A percentile compares a stretch with the other conserved stretches of the same genome.
Evolutionary conservation across 2,329 filamentous ascomycete species (phyloP).

Genomic region (Fusarium odoratissimum): DNA sequence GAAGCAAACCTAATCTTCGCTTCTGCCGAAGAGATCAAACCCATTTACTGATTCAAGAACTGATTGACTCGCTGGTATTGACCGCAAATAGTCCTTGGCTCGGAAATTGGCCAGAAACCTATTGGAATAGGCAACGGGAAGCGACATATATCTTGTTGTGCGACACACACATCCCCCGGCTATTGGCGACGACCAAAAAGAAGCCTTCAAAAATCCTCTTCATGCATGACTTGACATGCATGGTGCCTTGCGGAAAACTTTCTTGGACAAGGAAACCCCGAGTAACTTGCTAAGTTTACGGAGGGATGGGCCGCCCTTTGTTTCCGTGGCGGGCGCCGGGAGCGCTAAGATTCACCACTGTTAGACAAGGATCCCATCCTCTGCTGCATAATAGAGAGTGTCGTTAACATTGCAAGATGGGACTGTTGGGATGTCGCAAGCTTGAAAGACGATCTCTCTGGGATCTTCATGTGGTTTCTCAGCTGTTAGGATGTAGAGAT

Average conservation of each 20-base stretch:
- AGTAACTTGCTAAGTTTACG: constrained; percentile 20
- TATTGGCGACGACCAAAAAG: constrained; percentile 14
- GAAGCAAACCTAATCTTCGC: constrained; percentile 25
- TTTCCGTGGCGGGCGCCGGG: constrained; percentile 28
- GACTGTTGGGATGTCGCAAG: neutral
- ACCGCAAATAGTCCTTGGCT: constrained; percentile 26
- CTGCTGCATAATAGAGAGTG: constrained; percentile 20
- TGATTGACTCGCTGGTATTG: constrained; percentile 5
- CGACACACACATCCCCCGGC: constrained; percentile 30
- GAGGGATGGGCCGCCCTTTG: constrained; percentile 30
- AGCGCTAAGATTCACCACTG: constrained; percentile 35
- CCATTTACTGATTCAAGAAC: constrained; percentile 4
- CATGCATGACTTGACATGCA: constrained; percentile 43
- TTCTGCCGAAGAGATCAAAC: neutral
- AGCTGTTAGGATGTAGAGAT: constrained; percentile 10
- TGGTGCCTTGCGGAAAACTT: constrained; percentile 25
- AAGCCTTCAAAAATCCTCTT: constrained; percentile 16
- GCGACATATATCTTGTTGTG: constrained; percentile 28
- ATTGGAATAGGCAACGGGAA: constrained; percentile 33
- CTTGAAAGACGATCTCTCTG: neutral
- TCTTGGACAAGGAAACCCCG: constrained; percentile 28
- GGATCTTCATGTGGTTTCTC: constrained; percentile 16
- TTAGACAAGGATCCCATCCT: constrained; percentile 30
- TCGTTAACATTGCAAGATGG: constrained; percentile 16
- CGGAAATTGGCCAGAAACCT: constrained; percentile 19